Percentiles rank a stretch among this genome's conserved stretches.
Conservation (phyloP, 129 eudicot species). For the Artemisia tridentata region DNA sequence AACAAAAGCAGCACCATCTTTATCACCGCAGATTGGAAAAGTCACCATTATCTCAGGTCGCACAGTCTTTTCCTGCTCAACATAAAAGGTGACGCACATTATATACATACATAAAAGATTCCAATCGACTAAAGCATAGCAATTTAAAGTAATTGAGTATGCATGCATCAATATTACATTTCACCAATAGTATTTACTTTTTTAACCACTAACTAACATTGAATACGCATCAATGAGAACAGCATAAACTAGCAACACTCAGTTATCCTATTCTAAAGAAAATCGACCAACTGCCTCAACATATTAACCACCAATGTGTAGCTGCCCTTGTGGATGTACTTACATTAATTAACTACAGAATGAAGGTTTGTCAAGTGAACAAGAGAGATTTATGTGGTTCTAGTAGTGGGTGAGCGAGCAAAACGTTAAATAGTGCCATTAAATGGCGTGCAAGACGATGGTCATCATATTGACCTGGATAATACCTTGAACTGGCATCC, state of each 20-base stretch:
- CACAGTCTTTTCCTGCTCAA: conserved; percentile 54
- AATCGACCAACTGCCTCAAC: not conserved
- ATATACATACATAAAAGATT: no score
- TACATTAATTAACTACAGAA: not conserved
- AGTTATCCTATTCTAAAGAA: not conserved
- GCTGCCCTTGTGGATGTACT: not conserved
- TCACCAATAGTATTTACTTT: not conserved
- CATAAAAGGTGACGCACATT: not conserved
- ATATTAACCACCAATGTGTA: not conserved
- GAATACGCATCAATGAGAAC: not conserved
- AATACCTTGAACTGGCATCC: not conserved
- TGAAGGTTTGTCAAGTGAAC: no score
- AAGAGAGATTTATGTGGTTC: not conserved
- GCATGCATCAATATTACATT: not conserved
- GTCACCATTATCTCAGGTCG: conserved; percentile 39
- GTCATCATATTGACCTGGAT: not conserved
- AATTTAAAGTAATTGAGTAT: not conserved
- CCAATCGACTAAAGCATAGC: not conserved
- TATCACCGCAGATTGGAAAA: conserved; percentile 60
- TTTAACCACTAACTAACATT: not conserved
- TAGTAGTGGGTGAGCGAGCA: not conserved
- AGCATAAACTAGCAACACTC: not conserved
- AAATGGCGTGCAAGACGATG: no score
- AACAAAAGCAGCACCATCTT: conserved; percentile 67
- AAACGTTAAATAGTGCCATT: not conserved